Conservation (phyloP, 768 basidiomycete species). For the Rhodosporidiobolus odoratus region DNA sequence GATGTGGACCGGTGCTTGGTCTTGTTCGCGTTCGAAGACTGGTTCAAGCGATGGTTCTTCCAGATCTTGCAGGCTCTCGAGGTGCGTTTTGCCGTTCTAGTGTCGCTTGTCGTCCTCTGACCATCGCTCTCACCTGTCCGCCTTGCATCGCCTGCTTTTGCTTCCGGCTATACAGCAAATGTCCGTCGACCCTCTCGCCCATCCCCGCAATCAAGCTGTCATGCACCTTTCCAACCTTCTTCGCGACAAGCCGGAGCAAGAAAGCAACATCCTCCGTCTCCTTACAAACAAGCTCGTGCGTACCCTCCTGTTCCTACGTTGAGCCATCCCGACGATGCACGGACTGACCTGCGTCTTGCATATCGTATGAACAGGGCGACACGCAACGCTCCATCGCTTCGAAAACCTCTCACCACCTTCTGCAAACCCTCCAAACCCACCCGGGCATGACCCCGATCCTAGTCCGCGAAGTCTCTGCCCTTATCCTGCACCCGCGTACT, state of each 20-base stretch:
- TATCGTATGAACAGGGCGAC: constrained; percentile 61
- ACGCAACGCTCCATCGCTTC: constrained; percentile 80
- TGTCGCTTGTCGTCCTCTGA: no score
- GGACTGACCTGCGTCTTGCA: not conserved
- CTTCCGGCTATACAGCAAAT: constrained; percentile 54
- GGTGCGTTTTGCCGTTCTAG: constrained; percentile 55
- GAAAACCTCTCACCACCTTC: constrained; percentile 78
- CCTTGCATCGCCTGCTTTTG: not conserved
- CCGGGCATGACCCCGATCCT: constrained; percentile 88
- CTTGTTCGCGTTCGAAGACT: constrained; percentile 91
- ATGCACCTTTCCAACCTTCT: constrained; percentile 72
- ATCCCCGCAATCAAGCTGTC: constrained; percentile 79
- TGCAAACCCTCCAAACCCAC: constrained; percentile 82
- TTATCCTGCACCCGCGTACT: constrained; percentile 62
- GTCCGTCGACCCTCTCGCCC: constrained; percentile 76
- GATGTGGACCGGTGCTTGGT: constrained; percentile 54
- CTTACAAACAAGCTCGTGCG: constrained; percentile 89
- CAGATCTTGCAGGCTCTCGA: constrained; percentile 83
- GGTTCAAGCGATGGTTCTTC: constrained; percentile 96
- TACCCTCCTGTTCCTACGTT: constrained; percentile 7
- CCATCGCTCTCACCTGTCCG: no score
- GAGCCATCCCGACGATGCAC: not conserved
- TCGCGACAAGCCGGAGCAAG: constrained; percentile 88
- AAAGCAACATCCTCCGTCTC: constrained; percentile 85
- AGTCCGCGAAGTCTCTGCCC: constrained; percentile 73